Evolutionary conservation across 2,329 filamentous ascomycete species (phyloP).

Genomic region (Pestalotiopsis sp.): DNA sequence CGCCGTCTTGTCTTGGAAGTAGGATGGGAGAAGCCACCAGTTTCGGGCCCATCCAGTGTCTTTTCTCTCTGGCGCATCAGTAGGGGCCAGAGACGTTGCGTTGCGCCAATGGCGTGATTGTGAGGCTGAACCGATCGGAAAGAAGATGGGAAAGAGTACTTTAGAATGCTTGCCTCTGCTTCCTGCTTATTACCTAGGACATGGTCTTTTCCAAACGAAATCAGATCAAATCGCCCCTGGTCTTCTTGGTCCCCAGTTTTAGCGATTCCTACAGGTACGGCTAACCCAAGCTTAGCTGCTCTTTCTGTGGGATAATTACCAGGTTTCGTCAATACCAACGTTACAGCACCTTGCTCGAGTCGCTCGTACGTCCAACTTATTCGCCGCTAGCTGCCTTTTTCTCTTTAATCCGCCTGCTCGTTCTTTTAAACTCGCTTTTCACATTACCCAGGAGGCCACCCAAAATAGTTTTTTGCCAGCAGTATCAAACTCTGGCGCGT

Average conservation of each 20-base stretch:
- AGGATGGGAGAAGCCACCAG: neutral
- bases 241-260: neutral
- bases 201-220: neutral
- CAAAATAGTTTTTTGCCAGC: neutral
- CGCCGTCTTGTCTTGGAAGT: neutral
- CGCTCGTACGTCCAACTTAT: neutral
- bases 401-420: neutral
- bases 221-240: neutral
- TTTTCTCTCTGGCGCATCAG: neutral
- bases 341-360: neutral
- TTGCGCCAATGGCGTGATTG: neutral
- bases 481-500: neutral
- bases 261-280: neutral
- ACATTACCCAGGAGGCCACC: neutral
- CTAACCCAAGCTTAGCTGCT: neutral
- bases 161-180: neutral
- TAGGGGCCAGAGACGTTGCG: neutral
- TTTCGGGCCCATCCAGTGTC: neutral
- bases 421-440: neutral
- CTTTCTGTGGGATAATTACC: neutral
- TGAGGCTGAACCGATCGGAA: neutral
- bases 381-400: neutral
- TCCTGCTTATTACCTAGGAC: neutral
- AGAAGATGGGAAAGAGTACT: neutral
- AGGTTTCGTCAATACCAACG: neutral